Percentiles rank a stretch among this genome's conserved stretches.
These are phyloP conservation scores for Cucurbita moschata DNA, from an alignment of 306 rosid genomes.

Conservation along the genomic window DNA sequence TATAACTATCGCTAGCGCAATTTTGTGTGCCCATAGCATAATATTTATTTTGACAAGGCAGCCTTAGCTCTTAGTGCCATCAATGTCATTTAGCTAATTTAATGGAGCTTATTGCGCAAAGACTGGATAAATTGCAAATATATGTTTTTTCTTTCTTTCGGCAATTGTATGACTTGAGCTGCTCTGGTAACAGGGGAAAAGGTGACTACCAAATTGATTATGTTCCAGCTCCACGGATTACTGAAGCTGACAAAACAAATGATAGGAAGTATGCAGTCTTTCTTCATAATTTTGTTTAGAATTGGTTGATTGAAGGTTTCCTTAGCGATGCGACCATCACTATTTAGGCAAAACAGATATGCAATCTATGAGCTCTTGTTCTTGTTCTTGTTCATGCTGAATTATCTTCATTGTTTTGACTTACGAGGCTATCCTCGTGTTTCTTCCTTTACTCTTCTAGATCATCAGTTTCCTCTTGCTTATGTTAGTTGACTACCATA, in stretches of 20 bases:
- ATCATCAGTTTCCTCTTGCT: too few species aligned
- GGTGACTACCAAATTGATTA: conserved; percentile 88
- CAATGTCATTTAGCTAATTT: background rate
- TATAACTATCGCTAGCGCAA: background rate
- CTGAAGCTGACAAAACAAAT: conserved; percentile 84
- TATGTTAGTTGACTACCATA: too few species aligned
- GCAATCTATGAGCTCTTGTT: background rate
- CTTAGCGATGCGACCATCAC: background rate
- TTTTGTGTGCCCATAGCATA: background rate
- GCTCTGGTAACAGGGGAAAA: conserved; percentile 30
- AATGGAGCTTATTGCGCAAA: background rate
- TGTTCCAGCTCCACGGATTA: conserved; percentile 78
- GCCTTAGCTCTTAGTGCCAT: background rate
- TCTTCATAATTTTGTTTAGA: background rate
- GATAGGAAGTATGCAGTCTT: conserved; percentile 50
- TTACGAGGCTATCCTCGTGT: too few species aligned
- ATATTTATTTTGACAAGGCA: background rate
- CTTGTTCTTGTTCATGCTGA: background rate
- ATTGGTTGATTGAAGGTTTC: background rate
- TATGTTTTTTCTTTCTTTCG: background rate
- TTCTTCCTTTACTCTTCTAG: too few species aligned
- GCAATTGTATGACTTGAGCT: background rate
- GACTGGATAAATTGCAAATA: background rate
- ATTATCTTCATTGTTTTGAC: background rate
- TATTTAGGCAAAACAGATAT: background rate